Evolutionary conservation across 2,329 filamentous ascomycete genomes (phyloP).

Genomic region (Mycogone perniciosa): DNA sequence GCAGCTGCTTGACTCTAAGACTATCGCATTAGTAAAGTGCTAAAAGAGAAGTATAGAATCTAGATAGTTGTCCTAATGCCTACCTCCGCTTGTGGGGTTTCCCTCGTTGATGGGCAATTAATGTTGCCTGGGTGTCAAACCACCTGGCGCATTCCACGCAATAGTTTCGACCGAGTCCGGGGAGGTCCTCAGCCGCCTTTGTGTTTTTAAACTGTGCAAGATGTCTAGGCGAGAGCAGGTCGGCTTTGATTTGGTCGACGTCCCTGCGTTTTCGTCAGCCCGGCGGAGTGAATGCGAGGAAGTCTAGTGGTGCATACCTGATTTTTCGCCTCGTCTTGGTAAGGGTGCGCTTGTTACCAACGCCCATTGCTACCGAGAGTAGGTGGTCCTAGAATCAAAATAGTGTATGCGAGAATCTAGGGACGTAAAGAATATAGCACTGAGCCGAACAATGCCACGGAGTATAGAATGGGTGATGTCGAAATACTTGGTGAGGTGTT

Average conservation of each 20-base stretch:
- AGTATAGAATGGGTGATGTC: too few relatives aligned
- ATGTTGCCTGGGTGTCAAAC: slow-evolving; percentile 79
- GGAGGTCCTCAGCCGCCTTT: slow-evolving; percentile 80
- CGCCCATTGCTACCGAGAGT: slow-evolving; percentile 52
- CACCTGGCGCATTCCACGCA: slow-evolving; percentile 93
- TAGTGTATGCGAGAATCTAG: too few relatives aligned
- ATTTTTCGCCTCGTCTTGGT: slow-evolving; percentile 62
- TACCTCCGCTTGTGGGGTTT: slow-evolving; percentile 89
- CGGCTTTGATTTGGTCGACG: slow-evolving; percentile 84
- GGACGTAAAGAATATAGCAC: too few relatives aligned
- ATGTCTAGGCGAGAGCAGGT: slow-evolving; percentile 72
- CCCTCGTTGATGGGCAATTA: slow-evolving; percentile 69
- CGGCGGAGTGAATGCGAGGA: background rate
- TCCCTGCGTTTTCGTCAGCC: slow-evolving; percentile 50
- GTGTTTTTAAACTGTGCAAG: slow-evolving; percentile 70
- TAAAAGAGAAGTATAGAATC: background rate
- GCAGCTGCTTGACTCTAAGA: slow-evolving; percentile 68
- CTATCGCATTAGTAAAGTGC: slow-evolving; percentile 17
- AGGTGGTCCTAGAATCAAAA: background rate
- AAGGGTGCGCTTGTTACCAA: slow-evolving; percentile 58
- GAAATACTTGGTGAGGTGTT: too few relatives aligned
- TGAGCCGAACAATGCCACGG: too few relatives aligned
- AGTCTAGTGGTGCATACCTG: background rate
- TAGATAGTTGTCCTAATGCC: background rate
- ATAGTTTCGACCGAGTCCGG: slow-evolving; percentile 78